phyloP scores from a whole-genome alignment of 75 land plant genomes.

The Ceratopteris richardii region DNA sequence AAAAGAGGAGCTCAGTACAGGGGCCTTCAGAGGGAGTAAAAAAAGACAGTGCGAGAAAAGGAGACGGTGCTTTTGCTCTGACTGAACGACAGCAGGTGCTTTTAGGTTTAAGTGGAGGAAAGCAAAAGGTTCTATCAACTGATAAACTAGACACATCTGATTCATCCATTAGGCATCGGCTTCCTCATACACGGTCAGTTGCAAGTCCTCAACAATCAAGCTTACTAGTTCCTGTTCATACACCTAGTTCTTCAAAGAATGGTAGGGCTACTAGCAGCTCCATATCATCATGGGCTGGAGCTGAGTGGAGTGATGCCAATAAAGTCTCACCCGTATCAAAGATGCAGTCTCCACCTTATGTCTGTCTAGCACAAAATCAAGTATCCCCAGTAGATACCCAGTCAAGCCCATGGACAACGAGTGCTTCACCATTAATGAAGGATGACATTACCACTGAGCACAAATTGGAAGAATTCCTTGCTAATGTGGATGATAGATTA shows the following conservation, averaged over 20 bases:
- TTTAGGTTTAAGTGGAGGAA: slow-evolving; percentile 37
- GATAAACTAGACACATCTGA: slow-evolving; percentile 3
- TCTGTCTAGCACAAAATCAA: background rate
- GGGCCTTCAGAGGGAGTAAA: slow-evolving; percentile 12
- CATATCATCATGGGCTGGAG: slow-evolving; percentile 18
- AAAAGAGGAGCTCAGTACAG: slow-evolving; percentile 7
- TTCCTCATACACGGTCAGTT: slow-evolving; percentile 3
- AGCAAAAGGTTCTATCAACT: slow-evolving; percentile 2
- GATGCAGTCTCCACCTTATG: slow-evolving; percentile 14
- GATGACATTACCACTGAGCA: slow-evolving; percentile 70
- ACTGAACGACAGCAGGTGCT: slow-evolving; percentile 41
- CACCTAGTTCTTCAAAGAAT: slow-evolving; percentile 17
- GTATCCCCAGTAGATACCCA: slow-evolving; percentile 28
- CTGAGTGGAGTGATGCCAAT: slow-evolving; percentile 24
- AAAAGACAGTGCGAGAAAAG: slow-evolving; percentile 8
- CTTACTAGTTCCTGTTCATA: slow-evolving; percentile 63
- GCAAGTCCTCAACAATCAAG: slow-evolving; percentile 27
- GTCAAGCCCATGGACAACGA: slow-evolving; percentile 56
- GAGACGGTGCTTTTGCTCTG: slow-evolving; percentile 22
- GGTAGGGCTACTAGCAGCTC: slow-evolving; percentile 8
- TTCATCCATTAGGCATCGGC: slow-evolving; percentile 6
- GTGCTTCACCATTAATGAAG: slow-evolving; percentile 30
- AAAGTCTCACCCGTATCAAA: slow-evolving; percentile 27
- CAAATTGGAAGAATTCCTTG: slow-evolving; percentile 65
- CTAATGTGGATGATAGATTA: slow-evolving; percentile 73